A percentile compares a stretch with the other conserved stretches of the same genome.
phyloP scores from a whole-genome alignment of 306 rosid species.

The Coriaria nepalensis region DNA sequence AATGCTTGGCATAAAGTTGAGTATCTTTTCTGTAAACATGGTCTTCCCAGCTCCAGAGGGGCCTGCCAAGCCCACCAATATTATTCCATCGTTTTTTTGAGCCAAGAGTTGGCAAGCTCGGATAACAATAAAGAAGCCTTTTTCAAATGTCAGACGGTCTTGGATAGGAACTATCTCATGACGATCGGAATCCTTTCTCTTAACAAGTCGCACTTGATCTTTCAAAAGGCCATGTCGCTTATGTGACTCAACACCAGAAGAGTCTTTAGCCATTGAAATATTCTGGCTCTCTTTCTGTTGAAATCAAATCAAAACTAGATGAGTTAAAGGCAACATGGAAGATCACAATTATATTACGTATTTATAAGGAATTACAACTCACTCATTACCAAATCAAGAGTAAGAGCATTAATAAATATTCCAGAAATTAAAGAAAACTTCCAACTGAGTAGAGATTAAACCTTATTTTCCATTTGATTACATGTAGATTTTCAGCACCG shows the following conservation, averaged over 20 bases:
- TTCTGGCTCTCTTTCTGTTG: constrained; percentile 19
- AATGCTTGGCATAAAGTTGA: constrained; percentile 82
- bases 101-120: constrained; percentile 84
- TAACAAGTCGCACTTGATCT: constrained; percentile 80
- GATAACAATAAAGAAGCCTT: constrained; percentile 88
- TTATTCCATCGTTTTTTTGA: constrained; percentile 79
- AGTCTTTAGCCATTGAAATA: constrained; percentile 45
- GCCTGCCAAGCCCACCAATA: constrained; percentile 91
- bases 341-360: neutral
- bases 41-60: constrained; percentile 99
- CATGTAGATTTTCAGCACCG: too few relatives aligned
- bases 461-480: too few relatives aligned
- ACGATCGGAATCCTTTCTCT: constrained; percentile 55
- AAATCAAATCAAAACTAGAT: constrained; percentile 6
- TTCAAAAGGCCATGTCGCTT: constrained; percentile 71
- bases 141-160: constrained; percentile 70
- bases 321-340: neutral
- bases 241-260: constrained; percentile 39
- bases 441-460: too few relatives aligned
- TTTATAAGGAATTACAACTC: too few relatives aligned
- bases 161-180: constrained; percentile 62
- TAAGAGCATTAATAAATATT: too few relatives aligned
- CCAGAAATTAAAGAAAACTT: too few relatives aligned
- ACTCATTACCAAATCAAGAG: too few relatives aligned
- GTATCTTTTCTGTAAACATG: constrained; percentile 81